Evolutionary conservation across 2,329 filamentous ascomycete genomes (phyloP).

Genomic region (Alternaria sp.): DNA sequence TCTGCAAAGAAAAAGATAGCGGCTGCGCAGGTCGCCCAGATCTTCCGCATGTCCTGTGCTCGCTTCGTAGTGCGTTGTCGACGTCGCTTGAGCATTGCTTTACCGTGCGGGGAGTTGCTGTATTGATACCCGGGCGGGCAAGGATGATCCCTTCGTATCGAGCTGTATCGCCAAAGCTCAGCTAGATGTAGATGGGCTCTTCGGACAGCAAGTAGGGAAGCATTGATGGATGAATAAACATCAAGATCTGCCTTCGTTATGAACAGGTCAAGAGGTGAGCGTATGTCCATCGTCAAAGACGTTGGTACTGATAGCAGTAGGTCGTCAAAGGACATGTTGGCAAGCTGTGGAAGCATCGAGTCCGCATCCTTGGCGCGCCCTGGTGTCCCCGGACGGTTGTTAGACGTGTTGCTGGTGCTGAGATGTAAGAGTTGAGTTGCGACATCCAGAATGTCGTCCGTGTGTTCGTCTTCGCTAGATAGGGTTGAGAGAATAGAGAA

Average conservation of each 20-base stretch:
- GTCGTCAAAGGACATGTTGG: conserved; percentile 72
- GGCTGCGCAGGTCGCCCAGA: conserved; percentile 90
- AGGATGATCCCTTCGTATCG: conserved; percentile 78
- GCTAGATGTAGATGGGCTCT: conserved; percentile 85
- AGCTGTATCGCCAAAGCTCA: conserved; percentile 85
- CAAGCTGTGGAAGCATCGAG: conserved; percentile 49
- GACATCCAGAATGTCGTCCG: conserved; percentile 79
- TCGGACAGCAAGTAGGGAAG: conserved; percentile 85
- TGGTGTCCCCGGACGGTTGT: conserved; percentile 51
- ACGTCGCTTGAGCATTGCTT: conserved; percentile 67
- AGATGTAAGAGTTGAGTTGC: conserved; percentile 80
- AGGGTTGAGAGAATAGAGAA: conserved; percentile 83
- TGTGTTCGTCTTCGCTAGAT: conserved; percentile 77
- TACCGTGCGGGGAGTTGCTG: conserved; percentile 68
- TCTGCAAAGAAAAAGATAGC: conserved; percentile 90
- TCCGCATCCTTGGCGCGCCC: conserved; percentile 47
- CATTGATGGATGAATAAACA: conserved; percentile 83
- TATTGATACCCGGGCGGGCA: conserved; percentile 71
- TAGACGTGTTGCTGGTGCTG: conserved; percentile 61
- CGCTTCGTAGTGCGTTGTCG: conserved; percentile 71
- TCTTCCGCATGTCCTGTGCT: conserved; percentile 73
- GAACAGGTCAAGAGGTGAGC: conserved; percentile 86
- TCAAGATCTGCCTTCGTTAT: conserved; percentile 78
- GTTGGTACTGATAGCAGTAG: conserved; percentile 82
- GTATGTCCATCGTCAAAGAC: conserved; percentile 73